Evolutionary conservation across 1,284 basidiomycete genomes (phyloP).

Genomic region (Hemileia vastatrix): DNA sequence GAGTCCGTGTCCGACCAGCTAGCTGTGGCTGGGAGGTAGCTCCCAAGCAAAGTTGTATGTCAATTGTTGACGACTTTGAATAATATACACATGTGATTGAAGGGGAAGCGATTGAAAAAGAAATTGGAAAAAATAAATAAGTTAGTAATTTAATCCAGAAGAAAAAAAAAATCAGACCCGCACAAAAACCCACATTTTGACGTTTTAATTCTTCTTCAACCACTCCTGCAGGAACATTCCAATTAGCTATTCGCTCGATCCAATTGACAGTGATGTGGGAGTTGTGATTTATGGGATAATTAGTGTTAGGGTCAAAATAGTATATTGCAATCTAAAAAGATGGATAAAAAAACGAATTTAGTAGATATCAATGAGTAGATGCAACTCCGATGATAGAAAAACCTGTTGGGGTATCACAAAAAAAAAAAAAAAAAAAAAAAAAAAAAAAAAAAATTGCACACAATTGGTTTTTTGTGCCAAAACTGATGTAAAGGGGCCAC

Average conservation of each 20-base stretch:
- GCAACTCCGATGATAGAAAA: background rate
- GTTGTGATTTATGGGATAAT: constrained; percentile 56
- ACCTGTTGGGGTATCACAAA: background rate
- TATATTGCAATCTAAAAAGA: constrained; percentile 46
- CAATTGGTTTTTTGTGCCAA: constrained; percentile 25
- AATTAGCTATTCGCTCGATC: constrained; percentile 76
- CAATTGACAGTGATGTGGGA: constrained; percentile 70
- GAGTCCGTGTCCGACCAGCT: constrained; percentile 57
- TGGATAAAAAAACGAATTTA: background rate
- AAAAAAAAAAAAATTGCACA: background rate
- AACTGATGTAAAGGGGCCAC: constrained; percentile 21
- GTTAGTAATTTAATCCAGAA: constrained; percentile 25
- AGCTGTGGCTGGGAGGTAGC: constrained; percentile 71
- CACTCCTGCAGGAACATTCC: constrained; percentile 77
- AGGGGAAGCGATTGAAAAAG: constrained; percentile 1
- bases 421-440: background rate
- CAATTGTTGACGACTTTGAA: constrained; percentile 80
- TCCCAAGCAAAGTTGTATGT: constrained; percentile 86
- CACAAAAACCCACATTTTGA: constrained; percentile 73
- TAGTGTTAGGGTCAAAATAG: constrained; percentile 46
- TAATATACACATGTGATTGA: background rate
- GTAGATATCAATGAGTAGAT: background rate
- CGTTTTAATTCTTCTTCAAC: constrained; percentile 90
- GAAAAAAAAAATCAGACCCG: constrained; percentile 17
- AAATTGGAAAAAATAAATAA: constrained; percentile 13